These are phyloP conservation scores for Moringa oleifera DNA, from an alignment of 345 rosid genomes.

Conservation along the genomic window DNA sequence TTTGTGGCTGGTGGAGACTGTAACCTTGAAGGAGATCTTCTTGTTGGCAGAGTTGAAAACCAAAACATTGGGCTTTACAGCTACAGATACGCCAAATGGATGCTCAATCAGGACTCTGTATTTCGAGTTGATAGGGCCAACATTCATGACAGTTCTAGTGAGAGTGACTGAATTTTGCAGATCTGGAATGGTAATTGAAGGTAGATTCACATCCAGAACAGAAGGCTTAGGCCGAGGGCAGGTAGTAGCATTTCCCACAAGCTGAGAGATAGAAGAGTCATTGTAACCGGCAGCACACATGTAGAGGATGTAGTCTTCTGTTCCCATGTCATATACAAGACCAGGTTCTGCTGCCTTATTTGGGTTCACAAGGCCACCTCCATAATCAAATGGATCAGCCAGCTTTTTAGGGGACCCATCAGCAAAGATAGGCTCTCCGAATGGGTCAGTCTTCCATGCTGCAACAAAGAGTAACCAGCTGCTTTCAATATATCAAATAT, in stretches of 20 bases:
- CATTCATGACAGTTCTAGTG: constrained; percentile 41
- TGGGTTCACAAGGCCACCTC: constrained; percentile 62
- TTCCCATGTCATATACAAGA: constrained; percentile 48
- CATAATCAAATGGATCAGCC: constrained; percentile 50
- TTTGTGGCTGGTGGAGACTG: constrained; percentile 18
- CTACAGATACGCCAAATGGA: constrained; percentile 29
- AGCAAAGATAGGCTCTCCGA: constrained; percentile 34
- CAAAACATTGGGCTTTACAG: constrained; percentile 20
- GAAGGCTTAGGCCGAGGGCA: constrained; percentile 23
- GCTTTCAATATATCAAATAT: neutral
- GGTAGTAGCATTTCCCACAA: constrained; percentile 22
- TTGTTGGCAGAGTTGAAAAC: constrained; percentile 21
- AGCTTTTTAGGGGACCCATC: constrained; percentile 30
- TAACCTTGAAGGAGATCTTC: constrained; percentile 19
- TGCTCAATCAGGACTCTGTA: constrained; percentile 23
- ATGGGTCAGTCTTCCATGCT: constrained; percentile 38
- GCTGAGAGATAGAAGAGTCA: constrained; percentile 41
- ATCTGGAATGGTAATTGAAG: constrained; percentile 35
- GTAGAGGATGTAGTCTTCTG: constrained; percentile 38
- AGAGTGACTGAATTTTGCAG: constrained; percentile 14
- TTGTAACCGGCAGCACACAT: constrained; percentile 40
- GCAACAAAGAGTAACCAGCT: neutral
- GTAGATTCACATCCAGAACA: constrained; percentile 37
- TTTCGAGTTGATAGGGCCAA: constrained; percentile 25
- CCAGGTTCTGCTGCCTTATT: constrained; percentile 53